Evolutionary conservation across 768 basidiomycete species (phyloP), one percentile per base, ranked within the genome.

Genomic region (Xerocomus spinulosus): DNA sequence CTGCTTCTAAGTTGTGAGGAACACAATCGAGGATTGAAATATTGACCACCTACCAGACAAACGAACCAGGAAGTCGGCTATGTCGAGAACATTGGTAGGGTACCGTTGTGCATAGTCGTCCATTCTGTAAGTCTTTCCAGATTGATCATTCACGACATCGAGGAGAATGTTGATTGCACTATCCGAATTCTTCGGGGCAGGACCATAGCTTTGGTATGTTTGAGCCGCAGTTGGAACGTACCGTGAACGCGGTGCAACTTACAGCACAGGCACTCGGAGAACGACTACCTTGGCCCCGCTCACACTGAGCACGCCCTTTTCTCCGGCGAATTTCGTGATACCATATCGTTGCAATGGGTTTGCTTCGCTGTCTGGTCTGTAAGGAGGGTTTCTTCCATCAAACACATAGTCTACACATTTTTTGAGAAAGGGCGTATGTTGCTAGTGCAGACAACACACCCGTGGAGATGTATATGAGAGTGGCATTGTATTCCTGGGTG

Each of bases 311-410:
- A 88, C 80, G n/a, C 80, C 85, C 13, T 82, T 55, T 70, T 99
- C 96, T 2, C 92, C 95, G 20, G 84, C 87, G 29, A 83, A 76
- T 67, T 99, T 99, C 3, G 87, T 86, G 56, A 76, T 69, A 2
- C 92, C 95, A 28, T 99, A 99, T 14, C 87, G 71, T 46, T 99
- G 88, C 29, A 97, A 69, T 1, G 95, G 95, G 60, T 92, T 90
- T 12, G 90, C 80, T 26, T 67, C 60, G 13, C 85, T 81, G 7
- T 75, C 73, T 0, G 91, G 85, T 6, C 78, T 75, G 70, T 99
- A 99, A 0, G 93, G 92, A 3, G 95, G 91, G 1, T 84, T 82
- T n/a, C 78, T 83, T 2, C 95, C 95, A 53, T 94, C 91, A 61
- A 98, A 98, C 14, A 99, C 92, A 68, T 97, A 97, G 68, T 99